Evolutionary conservation across 768 basidiomycete genomes (phyloP).

Genomic region (Leccinum subtestaceum): DNA sequence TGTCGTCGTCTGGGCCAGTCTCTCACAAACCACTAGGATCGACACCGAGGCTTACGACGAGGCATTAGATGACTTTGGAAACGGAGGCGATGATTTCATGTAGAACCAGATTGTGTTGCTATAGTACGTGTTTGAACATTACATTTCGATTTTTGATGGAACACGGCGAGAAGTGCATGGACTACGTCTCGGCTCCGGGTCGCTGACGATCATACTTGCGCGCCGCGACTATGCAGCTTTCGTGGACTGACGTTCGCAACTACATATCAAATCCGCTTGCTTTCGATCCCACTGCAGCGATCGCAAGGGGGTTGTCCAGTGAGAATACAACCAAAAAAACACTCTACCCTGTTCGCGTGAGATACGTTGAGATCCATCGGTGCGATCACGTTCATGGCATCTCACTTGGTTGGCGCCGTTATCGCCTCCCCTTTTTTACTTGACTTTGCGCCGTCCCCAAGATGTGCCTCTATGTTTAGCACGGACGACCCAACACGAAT

Average conservation of each 20-base stretch:
- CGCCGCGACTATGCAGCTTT: constrained; percentile 60
- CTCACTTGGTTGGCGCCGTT: constrained; percentile 70
- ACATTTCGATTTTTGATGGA: constrained; percentile 1
- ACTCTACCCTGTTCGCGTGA: constrained; percentile 90
- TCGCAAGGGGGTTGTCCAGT: constrained; percentile 89
- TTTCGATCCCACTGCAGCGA: constrained; percentile 92
- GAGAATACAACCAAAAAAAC: constrained; percentile 73
- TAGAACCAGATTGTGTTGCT: constrained; percentile 39
- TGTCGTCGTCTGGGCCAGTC: constrained; percentile 7
- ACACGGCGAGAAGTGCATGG: neutral
- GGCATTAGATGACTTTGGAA: constrained; percentile 84
- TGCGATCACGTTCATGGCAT: constrained; percentile 86
- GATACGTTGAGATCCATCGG: constrained; percentile 79
- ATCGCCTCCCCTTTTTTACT: neutral
- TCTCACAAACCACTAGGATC: constrained; percentile 44
- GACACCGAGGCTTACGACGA: constrained; percentile 86
- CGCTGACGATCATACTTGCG: constrained; percentile 61
- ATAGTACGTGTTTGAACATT: constrained; percentile 13
- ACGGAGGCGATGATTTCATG: constrained; percentile 84
- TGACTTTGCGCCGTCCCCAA: neutral
- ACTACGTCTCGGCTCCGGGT: constrained; percentile 15
- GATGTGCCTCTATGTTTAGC: neutral
- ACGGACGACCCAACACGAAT: neutral
- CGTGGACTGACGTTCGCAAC: constrained; percentile 80
- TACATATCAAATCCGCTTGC: constrained; percentile 94